Evolutionary conservation across 2,329 filamentous ascomycete species (phyloP).

Genomic region (Emydomyces testavorans): DNA sequence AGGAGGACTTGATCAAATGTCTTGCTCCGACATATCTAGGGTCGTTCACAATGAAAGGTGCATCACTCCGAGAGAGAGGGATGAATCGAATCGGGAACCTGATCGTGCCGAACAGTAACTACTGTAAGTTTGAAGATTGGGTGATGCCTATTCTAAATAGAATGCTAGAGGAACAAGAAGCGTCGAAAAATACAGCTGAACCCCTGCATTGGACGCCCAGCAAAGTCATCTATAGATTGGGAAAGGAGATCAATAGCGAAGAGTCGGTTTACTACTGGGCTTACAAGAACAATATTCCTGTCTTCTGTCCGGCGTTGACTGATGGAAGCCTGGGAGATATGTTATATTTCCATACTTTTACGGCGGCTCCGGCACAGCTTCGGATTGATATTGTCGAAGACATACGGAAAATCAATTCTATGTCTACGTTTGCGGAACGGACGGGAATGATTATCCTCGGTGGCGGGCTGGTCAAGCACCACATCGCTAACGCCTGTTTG

Average conservation of each 20-base stretch:
- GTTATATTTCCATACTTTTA: conserved; percentile 97
- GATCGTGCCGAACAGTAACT: conserved; percentile 91
- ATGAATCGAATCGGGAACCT: conserved; percentile 95
- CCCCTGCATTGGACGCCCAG: conserved; percentile 85
- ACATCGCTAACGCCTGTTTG: conserved; percentile 92
- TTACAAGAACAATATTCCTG: conserved; percentile 88
- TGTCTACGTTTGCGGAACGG: conserved; percentile 74
- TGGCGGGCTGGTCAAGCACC: conserved; percentile 92
- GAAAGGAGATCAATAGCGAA: conserved; percentile 88
- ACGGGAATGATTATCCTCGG: conserved; percentile 93
- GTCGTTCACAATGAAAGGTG: conserved; percentile 66
- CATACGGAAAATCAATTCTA: conserved; percentile 82
- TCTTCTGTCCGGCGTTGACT: conserved; percentile 92
- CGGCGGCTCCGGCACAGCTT: conserved; percentile 67
- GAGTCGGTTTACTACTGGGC: conserved; percentile 94
- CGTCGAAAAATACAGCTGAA: conserved; percentile 52
- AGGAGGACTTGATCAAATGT: conserved; percentile 98
- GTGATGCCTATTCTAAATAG: conserved; percentile 85
- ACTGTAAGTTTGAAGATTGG: conserved; percentile 98
- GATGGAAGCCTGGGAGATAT: conserved; percentile 94
- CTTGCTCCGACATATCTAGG: conserved; percentile 88
- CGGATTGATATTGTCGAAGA: conserved; percentile 88
- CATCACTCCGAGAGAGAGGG: conserved; percentile 67
- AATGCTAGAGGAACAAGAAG: conserved; percentile 90
- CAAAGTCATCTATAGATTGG: conserved; percentile 78